Percentiles rank a stretch among this genome's conserved stretches.
Conservation (phyloP, 441 rosid species). For the Theobroma grandiflorum region DNA sequence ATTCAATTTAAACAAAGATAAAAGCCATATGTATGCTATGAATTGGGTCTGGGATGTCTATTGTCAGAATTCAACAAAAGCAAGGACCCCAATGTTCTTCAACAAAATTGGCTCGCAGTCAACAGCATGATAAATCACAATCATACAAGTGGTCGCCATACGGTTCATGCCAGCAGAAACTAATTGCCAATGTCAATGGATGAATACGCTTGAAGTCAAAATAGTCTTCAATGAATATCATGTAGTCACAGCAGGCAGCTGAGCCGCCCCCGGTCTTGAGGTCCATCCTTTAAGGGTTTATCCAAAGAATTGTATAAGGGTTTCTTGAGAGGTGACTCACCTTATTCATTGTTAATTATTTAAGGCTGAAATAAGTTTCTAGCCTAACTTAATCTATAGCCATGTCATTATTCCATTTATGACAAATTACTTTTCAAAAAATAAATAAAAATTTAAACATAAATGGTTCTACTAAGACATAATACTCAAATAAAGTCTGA, state of each 20-base stretch:
- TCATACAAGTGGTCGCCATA: neutral
- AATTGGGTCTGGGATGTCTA: neutral
- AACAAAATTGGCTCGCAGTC: conserved; percentile 2
- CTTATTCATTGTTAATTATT: too few species aligned
- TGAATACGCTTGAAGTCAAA: conserved; percentile 11
- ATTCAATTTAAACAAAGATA: neutral
- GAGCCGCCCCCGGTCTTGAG: conserved; percentile 69
- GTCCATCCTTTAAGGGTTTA: conserved; percentile 57
- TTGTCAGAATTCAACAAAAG: neutral
- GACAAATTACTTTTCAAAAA: too few species aligned
- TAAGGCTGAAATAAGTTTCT: too few species aligned
- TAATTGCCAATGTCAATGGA: conserved; percentile 6
- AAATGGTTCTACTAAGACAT: too few species aligned
- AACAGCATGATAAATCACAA: conserved; percentile 2
- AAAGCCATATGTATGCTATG: neutral
- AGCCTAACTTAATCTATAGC: too few species aligned
- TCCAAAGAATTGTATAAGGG: too few species aligned
- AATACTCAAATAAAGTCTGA: too few species aligned
- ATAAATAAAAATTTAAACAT: too few species aligned
- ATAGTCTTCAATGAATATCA: conserved; percentile 25
- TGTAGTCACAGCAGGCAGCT: conserved; percentile 48
- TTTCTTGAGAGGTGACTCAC: too few species aligned
- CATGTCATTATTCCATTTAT: too few species aligned
- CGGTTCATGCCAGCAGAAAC: conserved; percentile 22
- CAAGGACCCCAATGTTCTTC: too few species aligned